Base-by-base conservation (phyloP, 179 eudicot species). In the Beta macrorhiza region DNA sequence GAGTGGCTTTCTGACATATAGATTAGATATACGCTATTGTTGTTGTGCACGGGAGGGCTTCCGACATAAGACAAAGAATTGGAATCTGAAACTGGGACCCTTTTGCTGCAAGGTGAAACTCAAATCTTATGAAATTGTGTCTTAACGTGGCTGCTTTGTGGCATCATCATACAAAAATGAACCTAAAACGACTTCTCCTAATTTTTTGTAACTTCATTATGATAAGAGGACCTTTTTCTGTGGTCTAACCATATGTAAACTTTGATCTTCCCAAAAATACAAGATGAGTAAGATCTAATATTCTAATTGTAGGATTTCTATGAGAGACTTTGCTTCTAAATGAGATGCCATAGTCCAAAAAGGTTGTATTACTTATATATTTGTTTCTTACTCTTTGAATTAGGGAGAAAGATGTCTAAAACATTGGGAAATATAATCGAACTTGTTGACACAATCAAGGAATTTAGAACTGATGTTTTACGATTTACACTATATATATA, bases 331-430 rank as follows among this genome's bases (percentile, higher is more conserved):
- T 22, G 76, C 57, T 51, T 51, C 61, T 25, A 25, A 25, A 25
- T 25, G 25, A 25, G 25, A 69, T 69, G 73, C 25, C 10, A 47
- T 51, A 51, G 58, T 52, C 59, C 19, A 9, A 72, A 58, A 42
- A 57, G 56, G 82, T 59, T 71, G 67, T 45, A 78, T 37, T 10
- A 13, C 59, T 22, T 5, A 10, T 25, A 63, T 77, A 10, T 0
- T 49, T 3, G n/a, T 8, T 42, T 65, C 51, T 74, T 59, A 70
- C 16, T 72, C 12, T 67, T 47, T 49, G 74, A 73, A 42, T 59
- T 67, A 97, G 98, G 99, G 99, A 86, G 97, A 69, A 97, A 97
- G 86, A 97, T 97, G 99, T 97, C 99, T 44, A 97, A 97, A 88
- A 84, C 98, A 53, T 80, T 94, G 80, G 99, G 99, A 75, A 97